phyloP scores from a whole-genome alignment of 805 yeast genomes.

The Lipomyces sp. region DNA sequence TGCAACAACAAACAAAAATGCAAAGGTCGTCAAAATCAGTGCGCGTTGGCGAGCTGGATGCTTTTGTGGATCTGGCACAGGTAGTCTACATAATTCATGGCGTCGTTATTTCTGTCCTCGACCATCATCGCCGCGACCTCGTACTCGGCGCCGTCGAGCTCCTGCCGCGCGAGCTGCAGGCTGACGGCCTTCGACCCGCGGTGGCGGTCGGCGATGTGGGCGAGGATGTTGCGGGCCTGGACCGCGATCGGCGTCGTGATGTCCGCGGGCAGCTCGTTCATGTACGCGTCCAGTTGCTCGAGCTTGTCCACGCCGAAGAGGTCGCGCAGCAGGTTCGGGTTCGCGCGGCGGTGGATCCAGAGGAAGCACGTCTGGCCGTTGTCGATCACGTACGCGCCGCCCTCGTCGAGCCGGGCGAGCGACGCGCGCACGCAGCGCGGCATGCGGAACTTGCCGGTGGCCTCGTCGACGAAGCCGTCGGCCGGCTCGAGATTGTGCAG shows the following conservation, averaged over 20 bases:
- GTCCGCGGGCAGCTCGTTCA: conserved; percentile 61
- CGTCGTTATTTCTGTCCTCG: conserved; percentile 65
- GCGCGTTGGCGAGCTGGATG: conserved; percentile 33
- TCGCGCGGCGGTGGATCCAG: conserved; percentile 68
- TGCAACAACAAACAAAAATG: too few relatives aligned
- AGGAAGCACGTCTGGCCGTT: conserved; percentile 58
- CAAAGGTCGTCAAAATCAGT: background rate
- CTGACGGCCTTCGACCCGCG: conserved; percentile 44
- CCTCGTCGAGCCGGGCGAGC: conserved; percentile 46
- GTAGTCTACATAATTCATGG: conserved; percentile 63
- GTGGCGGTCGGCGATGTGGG: conserved; percentile 49
- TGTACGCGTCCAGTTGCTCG: conserved; percentile 47
- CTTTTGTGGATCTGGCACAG: conserved; percentile 62
- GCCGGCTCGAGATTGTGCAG: conserved; percentile 60
- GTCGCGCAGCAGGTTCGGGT: conserved; percentile 65
- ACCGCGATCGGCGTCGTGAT: conserved; percentile 64
- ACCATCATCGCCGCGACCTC: conserved; percentile 59
- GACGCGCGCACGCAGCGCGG: conserved; percentile 52
- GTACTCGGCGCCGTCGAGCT: conserved; percentile 57
- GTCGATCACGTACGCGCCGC: conserved; percentile 77
- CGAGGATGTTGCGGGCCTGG: conserved; percentile 63
- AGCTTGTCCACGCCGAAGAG: conserved; percentile 56
- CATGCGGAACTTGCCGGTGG: conserved; percentile 42
- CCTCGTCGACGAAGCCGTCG: conserved; percentile 48
- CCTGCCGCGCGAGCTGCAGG: conserved; percentile 61